Conservation (phyloP, 495 filamentous ascomycete genomes). For the Penicillium coprophilum region DNA sequence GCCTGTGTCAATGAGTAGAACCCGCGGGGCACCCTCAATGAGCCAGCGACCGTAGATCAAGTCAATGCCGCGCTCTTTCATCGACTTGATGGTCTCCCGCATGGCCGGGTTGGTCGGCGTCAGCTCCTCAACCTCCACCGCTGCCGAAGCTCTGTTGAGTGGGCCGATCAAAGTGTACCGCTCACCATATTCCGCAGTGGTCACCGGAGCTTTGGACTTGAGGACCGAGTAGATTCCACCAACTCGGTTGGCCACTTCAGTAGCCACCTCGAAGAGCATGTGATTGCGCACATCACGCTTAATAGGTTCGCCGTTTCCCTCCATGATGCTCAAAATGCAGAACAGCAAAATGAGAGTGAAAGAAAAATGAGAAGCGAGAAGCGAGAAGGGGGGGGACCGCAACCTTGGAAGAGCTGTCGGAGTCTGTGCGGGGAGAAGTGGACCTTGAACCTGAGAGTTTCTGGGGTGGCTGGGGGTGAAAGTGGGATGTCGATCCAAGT, state of each 20-base stretch:
- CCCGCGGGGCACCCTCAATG: conserved; percentile 92
- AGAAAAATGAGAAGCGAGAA: conserved; percentile 13
- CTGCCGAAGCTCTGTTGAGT: conserved; percentile 85
- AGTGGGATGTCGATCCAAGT: not conserved
- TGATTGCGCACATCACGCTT: conserved; percentile 73
- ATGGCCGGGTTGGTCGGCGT: conserved; percentile 79
- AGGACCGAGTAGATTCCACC: conserved; percentile 98
- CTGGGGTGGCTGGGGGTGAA: conserved; percentile 11
- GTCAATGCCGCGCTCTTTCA: conserved; percentile 87
- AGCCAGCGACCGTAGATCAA: conserved; percentile 95
- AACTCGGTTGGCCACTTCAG: conserved; percentile 96
- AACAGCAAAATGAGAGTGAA: conserved; percentile 4
- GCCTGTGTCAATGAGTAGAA: conserved; percentile 91
- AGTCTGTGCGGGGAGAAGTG: conserved; percentile 32
- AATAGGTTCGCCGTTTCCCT: conserved; percentile 41
- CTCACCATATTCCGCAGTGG: conserved; percentile 97
- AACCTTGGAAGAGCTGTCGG: conserved; percentile 16
- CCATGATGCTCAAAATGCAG: conserved; percentile 25
- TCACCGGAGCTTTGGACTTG: conserved; percentile 98
- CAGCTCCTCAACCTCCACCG: conserved; percentile 93
- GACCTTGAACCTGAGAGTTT: not conserved
- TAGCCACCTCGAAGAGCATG: conserved; percentile 90
- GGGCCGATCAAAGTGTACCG: conserved; percentile 95
- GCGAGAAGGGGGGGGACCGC: conserved; percentile 6
- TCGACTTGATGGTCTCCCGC: conserved; percentile 77